Evolutionary conservation across 1,284 basidiomycete genomes (phyloP).

Genomic region (Ganoderma lucidum): DNA sequence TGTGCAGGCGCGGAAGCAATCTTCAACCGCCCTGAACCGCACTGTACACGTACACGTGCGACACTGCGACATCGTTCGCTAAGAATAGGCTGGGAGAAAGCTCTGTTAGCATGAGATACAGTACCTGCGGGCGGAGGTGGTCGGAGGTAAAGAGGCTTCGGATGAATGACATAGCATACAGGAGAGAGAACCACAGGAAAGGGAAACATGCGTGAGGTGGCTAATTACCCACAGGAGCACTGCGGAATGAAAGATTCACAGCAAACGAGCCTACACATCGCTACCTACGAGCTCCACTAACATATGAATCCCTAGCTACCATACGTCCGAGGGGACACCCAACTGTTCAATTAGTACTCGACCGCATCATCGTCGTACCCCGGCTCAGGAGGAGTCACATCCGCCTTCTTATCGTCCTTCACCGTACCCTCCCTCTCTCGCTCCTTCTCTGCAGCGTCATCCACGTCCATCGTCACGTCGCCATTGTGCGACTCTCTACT

Average conservation of each 20-base stretch:
- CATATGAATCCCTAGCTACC: not conserved
- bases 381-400: conserved; percentile 45
- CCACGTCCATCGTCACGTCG: conserved; percentile 34
- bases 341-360: conserved; percentile 53
- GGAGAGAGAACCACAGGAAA: not conserved
- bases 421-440: conserved; percentile 15
- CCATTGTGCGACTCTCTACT: conserved; percentile 35
- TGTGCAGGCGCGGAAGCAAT: conserved; percentile 2
- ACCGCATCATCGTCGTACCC: conserved; percentile 69
- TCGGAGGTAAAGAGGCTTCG: not conserved
- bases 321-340: not conserved
- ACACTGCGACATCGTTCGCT: not conserved
- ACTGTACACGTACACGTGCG: not conserved
- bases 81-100: not conserved
- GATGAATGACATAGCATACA: not conserved
- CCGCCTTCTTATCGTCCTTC: conserved; percentile 43
- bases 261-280: not conserved
- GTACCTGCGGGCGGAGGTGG: not conserved
- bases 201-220: not conserved
- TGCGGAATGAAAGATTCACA: not conserved
- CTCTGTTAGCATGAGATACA: not conserved
- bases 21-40: not conserved
- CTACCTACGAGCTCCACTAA: not conserved
- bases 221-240: not conserved
- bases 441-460: conserved; percentile 32